These are phyloP conservation scores for Scenedesmus sp. DNA, from an alignment of 163 green algal species.

Conservation along the genomic window DNA sequence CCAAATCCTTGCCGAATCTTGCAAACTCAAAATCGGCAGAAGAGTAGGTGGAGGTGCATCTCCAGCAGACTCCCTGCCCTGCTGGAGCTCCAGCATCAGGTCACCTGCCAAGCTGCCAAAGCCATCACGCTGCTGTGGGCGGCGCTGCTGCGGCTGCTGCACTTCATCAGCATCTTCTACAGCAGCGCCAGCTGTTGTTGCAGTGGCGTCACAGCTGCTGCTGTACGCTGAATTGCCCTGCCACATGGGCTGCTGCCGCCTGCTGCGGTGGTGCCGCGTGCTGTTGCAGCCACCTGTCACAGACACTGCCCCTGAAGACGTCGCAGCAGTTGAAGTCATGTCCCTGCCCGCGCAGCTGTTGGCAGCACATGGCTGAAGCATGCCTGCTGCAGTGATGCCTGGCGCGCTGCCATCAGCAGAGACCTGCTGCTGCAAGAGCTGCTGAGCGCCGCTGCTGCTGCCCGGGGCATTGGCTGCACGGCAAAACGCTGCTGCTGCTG, in stretches of 20 bases:
- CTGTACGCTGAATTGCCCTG: not conserved
- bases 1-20: not conserved
- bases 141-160: slow-evolving; percentile 17
- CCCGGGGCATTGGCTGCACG: not conserved
- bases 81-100: not conserved
- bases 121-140: not conserved
- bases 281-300: not conserved
- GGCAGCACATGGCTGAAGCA: not conserved
- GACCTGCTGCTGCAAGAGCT: not conserved
- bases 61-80: not conserved
- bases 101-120: not conserved
- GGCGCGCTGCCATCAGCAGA: not conserved
- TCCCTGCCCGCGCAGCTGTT: not conserved
- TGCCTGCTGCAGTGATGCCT: not conserved
- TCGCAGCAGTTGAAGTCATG: not conserved
- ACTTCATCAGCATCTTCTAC: not conserved
- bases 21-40: not conserved
- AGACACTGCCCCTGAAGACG: not conserved
- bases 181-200: not conserved
- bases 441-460: not conserved
- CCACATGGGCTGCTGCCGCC: slow-evolving; percentile 15
- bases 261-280: not conserved
- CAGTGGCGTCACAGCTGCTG: not conserved
- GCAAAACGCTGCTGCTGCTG: not conserved
- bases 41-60: not conserved